phyloP scores from a whole-genome alignment of 257 asterid species.

The Solanum phureja region DNA sequence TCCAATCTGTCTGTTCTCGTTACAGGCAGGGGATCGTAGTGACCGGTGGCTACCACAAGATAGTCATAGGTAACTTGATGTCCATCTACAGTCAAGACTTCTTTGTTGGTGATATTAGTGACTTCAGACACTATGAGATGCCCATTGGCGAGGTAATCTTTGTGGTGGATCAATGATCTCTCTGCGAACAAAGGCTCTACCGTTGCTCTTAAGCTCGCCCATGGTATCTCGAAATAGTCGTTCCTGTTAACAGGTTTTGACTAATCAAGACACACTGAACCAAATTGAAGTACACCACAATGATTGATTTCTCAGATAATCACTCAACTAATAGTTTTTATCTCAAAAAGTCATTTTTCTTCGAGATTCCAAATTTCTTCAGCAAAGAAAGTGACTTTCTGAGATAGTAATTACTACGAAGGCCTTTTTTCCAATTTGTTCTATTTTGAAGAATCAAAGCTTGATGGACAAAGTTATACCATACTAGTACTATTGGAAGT shows the following conservation, averaged over 20 bases:
- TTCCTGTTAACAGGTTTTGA: constrained; percentile 33
- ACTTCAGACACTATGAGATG: constrained; percentile 58
- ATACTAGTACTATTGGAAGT: neutral
- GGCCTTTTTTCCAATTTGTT: no score
- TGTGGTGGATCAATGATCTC: constrained; percentile 70
- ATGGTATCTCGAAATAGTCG: constrained; percentile 84
- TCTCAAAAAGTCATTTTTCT: neutral
- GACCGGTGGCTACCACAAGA: constrained; percentile 86
- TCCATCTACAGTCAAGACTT: constrained; percentile 59
- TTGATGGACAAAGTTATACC: no score
- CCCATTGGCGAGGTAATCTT: constrained; percentile 69
- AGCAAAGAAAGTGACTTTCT: neutral
- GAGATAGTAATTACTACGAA: neutral
- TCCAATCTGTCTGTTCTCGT: constrained; percentile 35
- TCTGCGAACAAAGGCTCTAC: constrained; percentile 71
- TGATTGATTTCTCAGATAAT: no score
- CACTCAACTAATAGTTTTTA: neutral
- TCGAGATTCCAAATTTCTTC: neutral
- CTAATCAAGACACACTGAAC: neutral
- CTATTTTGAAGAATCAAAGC: no score
- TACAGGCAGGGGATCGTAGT: constrained; percentile 39
- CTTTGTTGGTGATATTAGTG: constrained; percentile 37
- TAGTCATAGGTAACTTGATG: constrained; percentile 51
- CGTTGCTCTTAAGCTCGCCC: constrained; percentile 73
- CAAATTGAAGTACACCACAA: neutral